Percentiles rank a stretch among this genome's conserved stretches.
Evolutionary conservation across 805 yeast genomes (phyloP).

Genomic region (Ogataea degrootiae): DNA sequence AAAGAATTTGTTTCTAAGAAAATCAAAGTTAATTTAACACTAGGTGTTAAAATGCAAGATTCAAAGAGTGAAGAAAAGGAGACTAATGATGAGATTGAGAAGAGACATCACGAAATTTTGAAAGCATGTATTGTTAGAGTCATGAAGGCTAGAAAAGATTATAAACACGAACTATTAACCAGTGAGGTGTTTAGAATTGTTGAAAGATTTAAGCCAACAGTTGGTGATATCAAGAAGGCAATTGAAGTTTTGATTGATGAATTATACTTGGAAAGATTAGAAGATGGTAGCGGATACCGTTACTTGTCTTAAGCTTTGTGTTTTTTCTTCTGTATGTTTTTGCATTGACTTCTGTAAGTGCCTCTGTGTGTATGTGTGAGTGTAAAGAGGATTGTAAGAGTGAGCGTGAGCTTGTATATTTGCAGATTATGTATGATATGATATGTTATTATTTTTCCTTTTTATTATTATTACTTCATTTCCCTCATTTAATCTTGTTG

Average conservation of each 20-base stretch:
- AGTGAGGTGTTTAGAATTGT: slow-evolving; percentile 88
- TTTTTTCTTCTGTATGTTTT: no score
- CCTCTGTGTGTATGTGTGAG: background rate
- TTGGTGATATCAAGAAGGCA: slow-evolving; percentile 81
- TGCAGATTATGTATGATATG: no score
- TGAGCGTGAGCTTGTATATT: background rate
- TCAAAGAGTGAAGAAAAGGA: slow-evolving; percentile 71
- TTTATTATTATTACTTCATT: no score
- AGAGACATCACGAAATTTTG: slow-evolving; percentile 63
- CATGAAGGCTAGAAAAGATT: slow-evolving; percentile 86
- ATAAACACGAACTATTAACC: slow-evolving; percentile 74
- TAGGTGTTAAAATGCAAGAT: slow-evolving; percentile 40
- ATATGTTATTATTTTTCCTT: no score
- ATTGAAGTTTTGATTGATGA: slow-evolving; percentile 81
- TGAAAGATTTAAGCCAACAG: slow-evolving; percentile 76
- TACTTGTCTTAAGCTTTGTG: slow-evolving; percentile 59
- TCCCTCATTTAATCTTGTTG: no score
- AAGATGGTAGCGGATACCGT: slow-evolving; percentile 63
- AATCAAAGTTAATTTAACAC: slow-evolving; percentile 68
- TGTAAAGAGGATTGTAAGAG: no score
- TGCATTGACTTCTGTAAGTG: background rate
- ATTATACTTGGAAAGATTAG: slow-evolving; percentile 72
- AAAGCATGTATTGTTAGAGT: slow-evolving; percentile 94
- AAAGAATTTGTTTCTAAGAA: slow-evolving; percentile 82
- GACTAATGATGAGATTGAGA: slow-evolving; percentile 65